Evolutionary conservation across 2,329 filamentous ascomycete genomes (phyloP).

Genomic region (Arthroderma uncinatum): DNA sequence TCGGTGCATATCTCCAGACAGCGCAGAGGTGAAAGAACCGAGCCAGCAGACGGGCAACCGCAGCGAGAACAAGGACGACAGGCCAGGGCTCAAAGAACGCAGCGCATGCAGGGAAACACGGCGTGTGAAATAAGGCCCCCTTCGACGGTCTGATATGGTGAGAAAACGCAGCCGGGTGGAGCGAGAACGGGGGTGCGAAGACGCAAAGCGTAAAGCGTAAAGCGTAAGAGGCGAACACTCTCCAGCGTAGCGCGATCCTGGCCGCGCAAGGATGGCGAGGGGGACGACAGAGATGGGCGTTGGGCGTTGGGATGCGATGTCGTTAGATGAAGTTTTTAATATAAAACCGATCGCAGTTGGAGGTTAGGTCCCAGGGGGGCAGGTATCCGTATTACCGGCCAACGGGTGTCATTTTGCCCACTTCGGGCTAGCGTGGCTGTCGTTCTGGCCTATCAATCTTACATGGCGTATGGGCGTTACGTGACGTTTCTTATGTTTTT

Average conservation of each 20-base stretch:
- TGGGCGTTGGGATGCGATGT: neutral
- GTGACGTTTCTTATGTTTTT: too few relatives aligned
- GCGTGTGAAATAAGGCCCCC: too few relatives aligned
- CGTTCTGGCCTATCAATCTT: neutral
- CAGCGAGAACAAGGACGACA: neutral
- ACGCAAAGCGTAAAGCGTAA: neutral
- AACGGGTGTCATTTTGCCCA: neutral
- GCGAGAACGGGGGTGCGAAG: neutral
- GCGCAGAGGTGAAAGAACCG: neutral
- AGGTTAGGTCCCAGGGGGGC: neutral
- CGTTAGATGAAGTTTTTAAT: neutral
- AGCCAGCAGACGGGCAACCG: neutral
- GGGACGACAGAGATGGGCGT: neutral
- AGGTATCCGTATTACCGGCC: neutral
- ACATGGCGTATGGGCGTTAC: neutral
- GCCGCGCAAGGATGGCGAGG: neutral
- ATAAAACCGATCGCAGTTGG: neutral
- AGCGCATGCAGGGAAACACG: too few relatives aligned
- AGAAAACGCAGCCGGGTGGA: neutral
- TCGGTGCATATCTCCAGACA: slow-evolving; percentile 2
- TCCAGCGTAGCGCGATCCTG: neutral
- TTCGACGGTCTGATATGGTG: too few relatives aligned
- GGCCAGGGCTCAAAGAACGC: neutral
- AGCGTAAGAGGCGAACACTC: neutral
- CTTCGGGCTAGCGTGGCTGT: neutral